Base-by-base conservation (phyloP, 805 yeast genomes). In the Wickerhamiella lipophila region DNA sequence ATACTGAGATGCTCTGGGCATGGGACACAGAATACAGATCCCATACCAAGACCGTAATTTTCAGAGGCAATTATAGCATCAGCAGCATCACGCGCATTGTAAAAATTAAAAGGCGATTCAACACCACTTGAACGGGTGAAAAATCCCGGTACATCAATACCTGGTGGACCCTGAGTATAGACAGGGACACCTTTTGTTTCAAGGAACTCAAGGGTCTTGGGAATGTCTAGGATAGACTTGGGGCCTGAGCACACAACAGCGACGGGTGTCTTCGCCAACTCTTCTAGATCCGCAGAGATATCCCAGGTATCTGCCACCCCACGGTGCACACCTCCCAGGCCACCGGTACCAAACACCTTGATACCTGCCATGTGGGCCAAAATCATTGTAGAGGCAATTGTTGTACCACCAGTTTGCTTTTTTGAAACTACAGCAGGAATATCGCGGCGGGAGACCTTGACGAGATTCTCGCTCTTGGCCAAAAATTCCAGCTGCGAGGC, bases 201-300 rank as follows among this genome's bases (percentile, higher is more conserved):
- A 47, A 86, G 68, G 59, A 80, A 84, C 62, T 86, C 96, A 73
- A 85, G 70, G 0, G 96, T 87, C 53, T 81, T 71, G 8, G 73
- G 77, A 49, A 87, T 80, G 58, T 86, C 96, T 49, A 86, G 67
- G 47, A 86, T 85, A 34, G 87, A 78, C 61, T 86, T 86, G 1
- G 95, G 95, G 0, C 96, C 96, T 6, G 94, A 79, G 61, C 95
- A 86, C 8, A 86, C 88, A n/a, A 86, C 95, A 0, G 86, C 78
- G 1, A 86, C 86, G 0, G 88, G 84, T 0, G 95, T 87, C 50
- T 78, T 71, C 1, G 87, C 81, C 48, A 87, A 68, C 60, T 86
- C 96, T 45, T 85, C 88, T 53, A 86, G 71, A 63, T 86, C 96
- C 2, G 95, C 94, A 57, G 88, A 79, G 21, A 86, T 70, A 62